Evolutionary conservation across 2,329 filamentous ascomycete species (phyloP).

Genomic region (Helotiales sp.): DNA sequence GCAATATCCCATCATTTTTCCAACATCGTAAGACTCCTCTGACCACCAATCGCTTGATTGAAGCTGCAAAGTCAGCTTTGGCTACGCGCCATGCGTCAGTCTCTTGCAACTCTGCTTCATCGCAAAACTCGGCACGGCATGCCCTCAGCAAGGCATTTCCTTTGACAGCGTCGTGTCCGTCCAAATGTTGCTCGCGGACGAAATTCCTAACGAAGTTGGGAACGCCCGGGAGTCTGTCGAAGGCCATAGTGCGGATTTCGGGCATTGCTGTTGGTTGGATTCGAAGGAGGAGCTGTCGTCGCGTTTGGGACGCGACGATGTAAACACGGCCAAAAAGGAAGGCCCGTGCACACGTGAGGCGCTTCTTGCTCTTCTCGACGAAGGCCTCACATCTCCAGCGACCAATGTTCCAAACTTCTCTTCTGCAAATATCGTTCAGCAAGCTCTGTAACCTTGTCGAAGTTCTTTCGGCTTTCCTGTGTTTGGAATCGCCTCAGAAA

Average conservation of each 20-base stretch:
- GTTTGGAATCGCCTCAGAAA: no score
- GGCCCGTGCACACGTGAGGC: not conserved
- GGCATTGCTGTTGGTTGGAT: not conserved
- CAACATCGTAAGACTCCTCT: not conserved
- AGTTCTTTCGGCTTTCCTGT: no score
- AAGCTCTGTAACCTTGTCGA: no score
- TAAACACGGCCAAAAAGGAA: not conserved
- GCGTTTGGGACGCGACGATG: not conserved
- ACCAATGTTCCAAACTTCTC: no score
- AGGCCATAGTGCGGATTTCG: not conserved
- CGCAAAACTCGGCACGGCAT: conserved; percentile 1
- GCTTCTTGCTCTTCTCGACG: not conserved
- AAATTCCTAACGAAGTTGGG: conserved; percentile 1
- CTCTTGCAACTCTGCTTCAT: not conserved
- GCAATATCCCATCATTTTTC: not conserved
- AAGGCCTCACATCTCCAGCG: no score
- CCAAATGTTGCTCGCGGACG: not conserved
- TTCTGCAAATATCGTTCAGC: no score
- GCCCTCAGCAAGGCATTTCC: not conserved
- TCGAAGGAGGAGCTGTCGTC: not conserved
- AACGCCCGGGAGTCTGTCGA: not conserved
- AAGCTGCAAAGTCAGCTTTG: not conserved
- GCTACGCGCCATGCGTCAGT: not conserved
- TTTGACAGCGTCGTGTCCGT: not conserved
- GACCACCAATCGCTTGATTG: conserved; percentile 4